phyloP scores from a whole-genome alignment of 805 yeast genomes.

The Zygosaccharomyces kombuchaensis region DNA sequence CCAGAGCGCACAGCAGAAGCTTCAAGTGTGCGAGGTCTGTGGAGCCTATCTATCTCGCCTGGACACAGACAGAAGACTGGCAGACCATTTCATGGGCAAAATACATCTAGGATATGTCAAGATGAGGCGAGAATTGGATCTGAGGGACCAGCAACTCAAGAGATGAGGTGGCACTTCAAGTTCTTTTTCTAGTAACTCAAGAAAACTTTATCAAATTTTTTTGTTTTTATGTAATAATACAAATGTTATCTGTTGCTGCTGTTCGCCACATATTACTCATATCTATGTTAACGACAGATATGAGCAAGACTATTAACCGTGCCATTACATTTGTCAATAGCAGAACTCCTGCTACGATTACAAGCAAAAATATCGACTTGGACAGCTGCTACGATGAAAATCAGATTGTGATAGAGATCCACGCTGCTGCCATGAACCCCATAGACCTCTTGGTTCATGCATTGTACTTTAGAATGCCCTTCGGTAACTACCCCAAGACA shows the following conservation, averaged over 20 bases:
- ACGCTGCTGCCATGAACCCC: conserved; percentile 34
- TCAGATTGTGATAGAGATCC: conserved; percentile 29
- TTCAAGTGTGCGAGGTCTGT: conserved; percentile 86
- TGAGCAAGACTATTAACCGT: conserved; percentile 18
- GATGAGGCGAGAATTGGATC: conserved; percentile 56
- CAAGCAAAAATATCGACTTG: conserved; percentile 22
- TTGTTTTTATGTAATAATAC: no score
- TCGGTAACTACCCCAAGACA: conserved; percentile 17
- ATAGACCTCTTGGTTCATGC: conserved; percentile 25
- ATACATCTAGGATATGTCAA: conserved; percentile 78
- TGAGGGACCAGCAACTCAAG: conserved; percentile 29
- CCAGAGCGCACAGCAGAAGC: conserved; percentile 81
- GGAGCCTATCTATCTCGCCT: conserved; percentile 83
- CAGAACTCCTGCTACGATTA: conserved; percentile 18
- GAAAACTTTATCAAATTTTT: neutral
- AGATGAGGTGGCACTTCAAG: neutral
- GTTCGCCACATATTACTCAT: neutral
- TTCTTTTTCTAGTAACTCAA: neutral
- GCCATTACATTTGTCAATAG: conserved; percentile 24
- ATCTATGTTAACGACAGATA: no score
- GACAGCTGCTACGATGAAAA: conserved; percentile 21
- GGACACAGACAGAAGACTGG: conserved; percentile 83
- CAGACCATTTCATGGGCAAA: conserved; percentile 86
- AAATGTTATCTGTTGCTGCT: no score
- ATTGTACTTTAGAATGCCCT: conserved; percentile 6